Conservation (phyloP, 139 green algal genomes). For the Chlorella sp. region DNA sequence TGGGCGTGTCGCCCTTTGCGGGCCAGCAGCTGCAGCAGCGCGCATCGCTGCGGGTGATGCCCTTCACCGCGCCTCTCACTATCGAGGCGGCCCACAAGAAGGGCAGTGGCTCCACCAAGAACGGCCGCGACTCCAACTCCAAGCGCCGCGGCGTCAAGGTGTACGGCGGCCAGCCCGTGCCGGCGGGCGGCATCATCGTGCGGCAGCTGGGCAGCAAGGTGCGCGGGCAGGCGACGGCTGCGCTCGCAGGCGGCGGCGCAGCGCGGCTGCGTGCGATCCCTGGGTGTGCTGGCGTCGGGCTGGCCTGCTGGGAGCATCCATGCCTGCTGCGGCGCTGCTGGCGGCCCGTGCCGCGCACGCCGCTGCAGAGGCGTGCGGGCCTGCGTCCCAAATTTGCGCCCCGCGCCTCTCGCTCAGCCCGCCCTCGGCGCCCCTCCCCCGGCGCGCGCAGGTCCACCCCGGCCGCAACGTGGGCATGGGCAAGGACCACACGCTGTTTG, state of each 20-base stretch:
- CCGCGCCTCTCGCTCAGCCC: background rate
- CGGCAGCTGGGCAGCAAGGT: conserved; percentile 90
- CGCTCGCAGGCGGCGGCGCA: too few species aligned
- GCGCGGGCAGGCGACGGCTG: conserved; percentile 2
- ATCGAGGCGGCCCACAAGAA: conserved; percentile 87
- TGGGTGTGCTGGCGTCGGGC: too few species aligned
- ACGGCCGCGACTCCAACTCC: conserved; percentile 92
- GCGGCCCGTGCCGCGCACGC: too few species aligned
- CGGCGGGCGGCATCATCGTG: conserved; percentile 95
- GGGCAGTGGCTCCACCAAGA: conserved; percentile 94
- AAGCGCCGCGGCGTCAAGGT: conserved; percentile 95
- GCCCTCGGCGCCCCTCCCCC: background rate
- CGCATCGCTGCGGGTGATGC: conserved; percentile 1
- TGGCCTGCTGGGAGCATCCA: too few species aligned
- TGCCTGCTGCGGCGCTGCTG: too few species aligned
- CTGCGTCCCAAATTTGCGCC: too few species aligned
- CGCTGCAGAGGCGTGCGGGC: too few species aligned
- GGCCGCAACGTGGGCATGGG: conserved; percentile 86
- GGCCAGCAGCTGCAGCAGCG: conserved; percentile 14
- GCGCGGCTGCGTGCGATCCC: too few species aligned
- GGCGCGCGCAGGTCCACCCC: conserved; percentile 70
- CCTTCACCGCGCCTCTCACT: conserved; percentile 5
- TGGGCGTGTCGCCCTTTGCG: conserved; percentile 15
- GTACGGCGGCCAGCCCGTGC: conserved; percentile 92
- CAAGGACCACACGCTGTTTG: conserved; percentile 95